Percentiles rank a stretch among this genome's conserved stretches.
These are phyloP conservation scores for Monilinia aucupariae DNA, from an alignment of 2,329 filamentous ascomycete species.

Conservation along the genomic window DNA sequence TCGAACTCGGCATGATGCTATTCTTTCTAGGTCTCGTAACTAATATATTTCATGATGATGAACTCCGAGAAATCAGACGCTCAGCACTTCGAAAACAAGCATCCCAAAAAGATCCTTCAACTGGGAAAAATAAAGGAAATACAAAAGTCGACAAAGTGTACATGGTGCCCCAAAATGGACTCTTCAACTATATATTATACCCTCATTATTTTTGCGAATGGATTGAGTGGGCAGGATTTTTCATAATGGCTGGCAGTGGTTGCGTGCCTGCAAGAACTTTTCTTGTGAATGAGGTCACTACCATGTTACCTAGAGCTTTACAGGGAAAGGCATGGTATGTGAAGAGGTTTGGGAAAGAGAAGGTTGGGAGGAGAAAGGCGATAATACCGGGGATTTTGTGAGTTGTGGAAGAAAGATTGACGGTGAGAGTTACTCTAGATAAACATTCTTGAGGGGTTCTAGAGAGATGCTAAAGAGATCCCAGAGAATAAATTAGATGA, in stretches of 20 bases:
- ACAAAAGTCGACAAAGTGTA: conserved; percentile 70
- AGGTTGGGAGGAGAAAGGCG: conserved; percentile 68
- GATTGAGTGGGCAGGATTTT: conserved; percentile 92
- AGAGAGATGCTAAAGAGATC: neutral
- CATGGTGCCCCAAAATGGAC: conserved; percentile 73
- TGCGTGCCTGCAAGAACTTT: conserved; percentile 76
- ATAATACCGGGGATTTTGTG: conserved; percentile 51
- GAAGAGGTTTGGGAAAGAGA: conserved; percentile 79
- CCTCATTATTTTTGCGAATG: conserved; percentile 97
- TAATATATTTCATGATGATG: conserved; percentile 88
- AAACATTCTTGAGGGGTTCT: neutral
- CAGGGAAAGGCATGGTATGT: conserved; percentile 82
- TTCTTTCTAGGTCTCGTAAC: conserved; percentile 71
- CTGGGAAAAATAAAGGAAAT: conserved; percentile 29
- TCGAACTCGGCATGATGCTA: conserved; percentile 61
- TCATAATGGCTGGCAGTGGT: conserved; percentile 62
- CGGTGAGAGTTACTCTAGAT: neutral
- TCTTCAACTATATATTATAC: conserved; percentile 79
- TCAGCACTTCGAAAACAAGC: conserved; percentile 58
- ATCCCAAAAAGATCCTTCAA: conserved; percentile 33
- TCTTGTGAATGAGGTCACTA: conserved; percentile 77
- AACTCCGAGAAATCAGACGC: conserved; percentile 78
- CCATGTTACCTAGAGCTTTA: conserved; percentile 83
- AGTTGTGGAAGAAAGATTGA: conserved; percentile 7
- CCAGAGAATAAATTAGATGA: neutral